These are phyloP conservation scores for Gaeumannomyces tritici DNA, from an alignment of 2,329 filamentous ascomycete genomes.

Conservation along the genomic window DNA sequence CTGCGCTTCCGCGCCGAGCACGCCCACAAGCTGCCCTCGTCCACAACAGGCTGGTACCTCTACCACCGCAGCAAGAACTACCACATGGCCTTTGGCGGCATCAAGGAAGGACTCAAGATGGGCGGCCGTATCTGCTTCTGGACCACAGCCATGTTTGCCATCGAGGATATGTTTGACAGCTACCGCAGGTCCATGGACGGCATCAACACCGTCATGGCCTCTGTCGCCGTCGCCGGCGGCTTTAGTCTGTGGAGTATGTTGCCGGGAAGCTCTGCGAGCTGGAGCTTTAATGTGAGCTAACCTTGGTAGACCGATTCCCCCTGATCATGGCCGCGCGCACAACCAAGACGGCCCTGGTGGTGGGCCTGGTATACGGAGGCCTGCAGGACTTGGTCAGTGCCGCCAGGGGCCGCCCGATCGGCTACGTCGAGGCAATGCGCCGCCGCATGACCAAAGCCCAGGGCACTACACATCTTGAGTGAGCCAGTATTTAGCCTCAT, in stretches of 20 bases:
- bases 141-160: constrained; percentile 65
- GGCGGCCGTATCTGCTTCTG: constrained; percentile 62
- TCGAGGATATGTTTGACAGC: constrained; percentile 79
- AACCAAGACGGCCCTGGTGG: constrained; percentile 68
- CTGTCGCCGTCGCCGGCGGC: constrained; percentile 71
- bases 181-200: constrained; percentile 63
- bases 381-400: constrained; percentile 67
- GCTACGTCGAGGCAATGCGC: constrained; percentile 62
- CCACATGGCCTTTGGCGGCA: constrained; percentile 65
- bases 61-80: constrained; percentile 99
- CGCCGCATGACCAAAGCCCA: not conserved
- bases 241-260: constrained; percentile 79
- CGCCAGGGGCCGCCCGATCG: constrained; percentile 60
- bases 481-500: not conserved
- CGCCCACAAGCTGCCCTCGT: constrained; percentile 80
- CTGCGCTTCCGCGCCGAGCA: constrained; percentile 92
- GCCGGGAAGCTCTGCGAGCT: not conserved
- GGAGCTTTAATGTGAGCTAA: not conserved
- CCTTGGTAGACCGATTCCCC: constrained; percentile 61
- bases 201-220: constrained; percentile 71
- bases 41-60: constrained; percentile 86
- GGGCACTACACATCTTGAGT: not conserved
- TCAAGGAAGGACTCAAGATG: constrained; percentile 71
- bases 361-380: constrained; percentile 72
- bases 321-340: constrained; percentile 67